phyloP scores from a whole-genome alignment of 208 protist genomes.

The Trypanosoma congolense region DNA sequence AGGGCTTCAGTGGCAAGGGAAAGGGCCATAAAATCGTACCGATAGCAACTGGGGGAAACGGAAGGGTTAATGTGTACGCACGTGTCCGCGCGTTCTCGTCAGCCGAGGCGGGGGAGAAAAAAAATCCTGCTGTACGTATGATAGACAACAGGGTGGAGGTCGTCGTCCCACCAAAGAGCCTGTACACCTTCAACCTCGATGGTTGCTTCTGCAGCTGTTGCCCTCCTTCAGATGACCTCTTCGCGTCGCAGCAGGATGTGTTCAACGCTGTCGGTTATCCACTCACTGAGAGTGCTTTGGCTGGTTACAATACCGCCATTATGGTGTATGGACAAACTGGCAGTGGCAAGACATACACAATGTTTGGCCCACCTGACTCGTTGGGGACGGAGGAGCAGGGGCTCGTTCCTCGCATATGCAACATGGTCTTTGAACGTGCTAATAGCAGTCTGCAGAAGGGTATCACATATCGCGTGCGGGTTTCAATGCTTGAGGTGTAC shows the following conservation, averaged over 20 bases:
- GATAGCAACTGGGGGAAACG: constrained; percentile 31
- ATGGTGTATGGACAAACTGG: constrained; percentile 90
- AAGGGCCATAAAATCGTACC: not conserved
- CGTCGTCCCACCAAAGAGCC: constrained; percentile 62
- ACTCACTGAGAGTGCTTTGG: constrained; percentile 86
- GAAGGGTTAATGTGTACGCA: constrained; percentile 81
- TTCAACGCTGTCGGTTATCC: constrained; percentile 85
- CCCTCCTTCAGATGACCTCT: constrained; percentile 31
- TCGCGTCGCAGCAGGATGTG: constrained; percentile 74
- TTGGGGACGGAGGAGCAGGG: constrained; percentile 60
- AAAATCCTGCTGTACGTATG: constrained; percentile 54
- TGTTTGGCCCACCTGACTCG: constrained; percentile 58
- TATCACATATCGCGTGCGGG: constrained; percentile 50
- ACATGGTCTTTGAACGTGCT: constrained; percentile 75
- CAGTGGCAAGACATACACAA: constrained; percentile 83
- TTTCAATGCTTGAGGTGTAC: constrained; percentile 95
- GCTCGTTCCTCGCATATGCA: constrained; percentile 78
- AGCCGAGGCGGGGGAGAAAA: constrained; percentile 36
- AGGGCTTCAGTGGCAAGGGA: not conserved
- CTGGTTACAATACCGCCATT: constrained; percentile 80
- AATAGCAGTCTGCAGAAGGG: constrained; percentile 52
- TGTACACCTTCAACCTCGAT: constrained; percentile 88
- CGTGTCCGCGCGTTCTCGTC: constrained; percentile 69
- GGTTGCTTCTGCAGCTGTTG: constrained; percentile 90
- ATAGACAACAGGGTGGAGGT: constrained; percentile 64